Evolutionary conservation across 495 filamentous ascomycete species (phyloP), one percentile per base, ranked within the genome.

Genomic region (Cudoniella acicularis): DNA sequence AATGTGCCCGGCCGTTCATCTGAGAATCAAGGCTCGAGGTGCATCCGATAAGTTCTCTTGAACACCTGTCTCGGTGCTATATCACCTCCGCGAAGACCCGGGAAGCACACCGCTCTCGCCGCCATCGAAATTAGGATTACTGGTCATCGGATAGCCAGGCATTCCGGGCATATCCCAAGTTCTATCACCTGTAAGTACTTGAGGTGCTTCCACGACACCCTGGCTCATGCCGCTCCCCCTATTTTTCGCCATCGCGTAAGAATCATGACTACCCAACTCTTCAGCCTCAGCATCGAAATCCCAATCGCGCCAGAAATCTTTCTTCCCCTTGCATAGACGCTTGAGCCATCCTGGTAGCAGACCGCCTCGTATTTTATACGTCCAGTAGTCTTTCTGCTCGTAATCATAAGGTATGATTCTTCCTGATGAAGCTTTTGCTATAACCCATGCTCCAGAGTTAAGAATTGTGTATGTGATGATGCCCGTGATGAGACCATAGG

Each of bases 381-480:
- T 84, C 89, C 88, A 92, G 10, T 76, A 79, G 42, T 92, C 89
- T 64, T 87, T 89, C 57, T 87, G 75, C 13, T 85, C 75, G 71
- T 90, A 86, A 67, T 88, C 87, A 1, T 80, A 77, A 0, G 89
- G 89, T 2, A 87, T 81, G 58, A 92, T 82, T 27, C 87, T 79
- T 30, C 89, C 89, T 0, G 79, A 75, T 2, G 84, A 86, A 10
- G 69, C 66, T 69, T 81, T 79, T 69, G 85, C 82, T 52, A 92
- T 74, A 42, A 87, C 11, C 82, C 82, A 91, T 0, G 83, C 81
- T 24, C 77, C 64, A 1, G 73, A 74, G 70, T 93, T 93, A 60
- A 93, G 71, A 43, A 83, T 64, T 53, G 84, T 84, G 66, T 92
- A 93, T 57, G 84, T 79, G 55, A 86, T 75, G 65, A 93, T 90